phyloP scores from a whole-genome alignment of 1,284 basidiomycete species.

The Heterobasidion irregulare region DNA sequence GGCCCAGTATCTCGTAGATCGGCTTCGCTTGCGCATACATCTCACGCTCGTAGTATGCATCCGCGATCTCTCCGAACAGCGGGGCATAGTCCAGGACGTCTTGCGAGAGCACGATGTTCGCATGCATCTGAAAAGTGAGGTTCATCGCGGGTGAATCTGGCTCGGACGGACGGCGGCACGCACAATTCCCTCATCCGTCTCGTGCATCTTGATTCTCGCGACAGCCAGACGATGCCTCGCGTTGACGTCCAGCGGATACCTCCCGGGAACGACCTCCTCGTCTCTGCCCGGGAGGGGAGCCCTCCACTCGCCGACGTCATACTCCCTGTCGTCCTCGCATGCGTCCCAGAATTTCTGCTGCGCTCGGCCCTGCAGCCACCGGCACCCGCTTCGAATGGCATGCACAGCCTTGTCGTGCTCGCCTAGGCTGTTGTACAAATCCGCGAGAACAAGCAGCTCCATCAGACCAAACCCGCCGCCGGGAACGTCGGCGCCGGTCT shows the following conservation, averaged over 20 bases:
- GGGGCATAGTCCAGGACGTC: slow-evolving; percentile 72
- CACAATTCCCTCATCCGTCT: slow-evolving; percentile 79
- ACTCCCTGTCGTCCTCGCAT: slow-evolving; percentile 85
- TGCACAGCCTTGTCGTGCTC: slow-evolving; percentile 65
- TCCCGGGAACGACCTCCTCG: slow-evolving; percentile 39
- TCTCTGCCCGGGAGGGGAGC: slow-evolving; percentile 15
- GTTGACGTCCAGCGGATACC: slow-evolving; percentile 69
- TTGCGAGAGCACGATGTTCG: slow-evolving; percentile 59
- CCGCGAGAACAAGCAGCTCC: slow-evolving; percentile 73
- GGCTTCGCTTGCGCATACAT: slow-evolving; percentile 71
- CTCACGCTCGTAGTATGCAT: slow-evolving; percentile 72
- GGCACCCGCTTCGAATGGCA: slow-evolving; percentile 67
- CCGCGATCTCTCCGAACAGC: slow-evolving; percentile 78
- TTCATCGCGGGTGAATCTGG: not conserved
- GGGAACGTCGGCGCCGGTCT: slow-evolving; percentile 22
- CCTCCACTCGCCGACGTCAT: slow-evolving; percentile 42
- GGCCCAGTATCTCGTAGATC: slow-evolving; percentile 70
- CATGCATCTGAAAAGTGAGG: slow-evolving; percentile 52
- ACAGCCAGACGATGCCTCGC: slow-evolving; percentile 84
- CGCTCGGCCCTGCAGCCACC: slow-evolving; percentile 87
- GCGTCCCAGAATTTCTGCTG: slow-evolving; percentile 75
- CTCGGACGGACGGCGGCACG: slow-evolving; percentile 15
- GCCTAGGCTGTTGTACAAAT: slow-evolving; percentile 70
- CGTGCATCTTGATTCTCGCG: slow-evolving; percentile 75
- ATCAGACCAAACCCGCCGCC: slow-evolving; percentile 50